Base-by-base conservation (phyloP, 73 alveolate species). In the Paramecium octaurelia region DNA sequence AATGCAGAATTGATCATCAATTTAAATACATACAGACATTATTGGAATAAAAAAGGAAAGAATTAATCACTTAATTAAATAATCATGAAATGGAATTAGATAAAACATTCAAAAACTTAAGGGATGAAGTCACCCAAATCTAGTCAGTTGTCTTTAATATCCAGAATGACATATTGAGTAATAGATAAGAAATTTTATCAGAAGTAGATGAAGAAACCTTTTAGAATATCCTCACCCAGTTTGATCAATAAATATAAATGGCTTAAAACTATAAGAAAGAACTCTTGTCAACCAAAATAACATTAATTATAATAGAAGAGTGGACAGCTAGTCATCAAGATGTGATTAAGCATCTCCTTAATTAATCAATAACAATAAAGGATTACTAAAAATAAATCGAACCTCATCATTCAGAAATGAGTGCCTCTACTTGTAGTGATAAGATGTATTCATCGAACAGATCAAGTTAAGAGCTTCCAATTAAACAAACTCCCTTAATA, bases 401-500 rank as follows among this genome's bases (percentile, higher is more conserved):
- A 21, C 14, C 70, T 16, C 46, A 34, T 35, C 68, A 75, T 27
- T 80, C 91, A n/a, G 87, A 73, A 73, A 6, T 73, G 59, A 73
- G 60, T 73, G 87, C 87, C 6, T 80, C 91, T 42, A 80, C 91
- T 80, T 80, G 76, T 27, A 43, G 76, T 44, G 73, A 80, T 80
- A 80, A 35, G 31, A 31, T 46, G 59, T 73, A 73, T 42, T 42
- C 60, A 38, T 75, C 88, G 35, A 34, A 34, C n/a, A 29, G 88
- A 35, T 75, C 88, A 16, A 75, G 88, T 75, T 42, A 75, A 42
- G 88, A 75, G 2, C 34, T 75, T 18, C 58, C 58, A 10, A 38
- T 75, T 42, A 75, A 75, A 35, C 21, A 75, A 75, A 35, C 58
- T 38, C 91, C 91, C 0, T 80, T 80, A 80, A 48, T 80, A 20